Evolutionary conservation across 345 rosid species (phyloP).

Genomic region (Euclidium syriacum): DNA sequence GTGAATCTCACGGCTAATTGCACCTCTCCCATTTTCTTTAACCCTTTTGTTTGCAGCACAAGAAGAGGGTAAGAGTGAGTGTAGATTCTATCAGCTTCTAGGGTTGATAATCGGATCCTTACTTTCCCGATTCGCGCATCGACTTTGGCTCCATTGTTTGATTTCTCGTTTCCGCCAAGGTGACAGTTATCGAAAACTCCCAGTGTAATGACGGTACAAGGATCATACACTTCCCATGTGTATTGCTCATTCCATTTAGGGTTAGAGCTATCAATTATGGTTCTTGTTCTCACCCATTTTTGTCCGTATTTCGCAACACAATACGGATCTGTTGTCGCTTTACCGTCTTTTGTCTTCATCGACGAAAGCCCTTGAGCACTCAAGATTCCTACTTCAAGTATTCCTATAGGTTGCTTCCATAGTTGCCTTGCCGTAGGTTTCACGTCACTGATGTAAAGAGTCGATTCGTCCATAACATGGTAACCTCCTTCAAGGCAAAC

Average conservation of each 20-base stretch:
- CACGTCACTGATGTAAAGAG: conserved; percentile 77
- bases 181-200: conserved; percentile 87
- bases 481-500: conserved; percentile 90
- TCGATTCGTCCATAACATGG: conserved; percentile 89
- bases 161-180: conserved; percentile 57
- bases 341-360: conserved; percentile 67
- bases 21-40: conserved; percentile 89
- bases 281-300: conserved; percentile 85
- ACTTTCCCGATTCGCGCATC: conserved; percentile 81
- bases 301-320: conserved; percentile 85
- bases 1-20: conserved; percentile 75
- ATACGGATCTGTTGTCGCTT: conserved; percentile 65
- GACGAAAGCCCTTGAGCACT: conserved; percentile 74
- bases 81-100: conserved; percentile 68
- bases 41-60: conserved; percentile 55
- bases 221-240: conserved; percentile 86
- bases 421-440: conserved; percentile 81
- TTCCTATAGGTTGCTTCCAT: conserved; percentile 84
- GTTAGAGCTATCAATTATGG: conserved; percentile 55
- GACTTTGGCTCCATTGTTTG: conserved; percentile 40
- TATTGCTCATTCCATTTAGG: conserved; percentile 93
- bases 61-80: conserved; percentile 78
- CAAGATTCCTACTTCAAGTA: conserved; percentile 79
- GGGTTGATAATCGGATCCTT: conserved; percentile 65
- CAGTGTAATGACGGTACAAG: conserved; percentile 72